phyloP scores from a whole-genome alignment of 768 basidiomycete species.

The Exidia glandulosa region DNA sequence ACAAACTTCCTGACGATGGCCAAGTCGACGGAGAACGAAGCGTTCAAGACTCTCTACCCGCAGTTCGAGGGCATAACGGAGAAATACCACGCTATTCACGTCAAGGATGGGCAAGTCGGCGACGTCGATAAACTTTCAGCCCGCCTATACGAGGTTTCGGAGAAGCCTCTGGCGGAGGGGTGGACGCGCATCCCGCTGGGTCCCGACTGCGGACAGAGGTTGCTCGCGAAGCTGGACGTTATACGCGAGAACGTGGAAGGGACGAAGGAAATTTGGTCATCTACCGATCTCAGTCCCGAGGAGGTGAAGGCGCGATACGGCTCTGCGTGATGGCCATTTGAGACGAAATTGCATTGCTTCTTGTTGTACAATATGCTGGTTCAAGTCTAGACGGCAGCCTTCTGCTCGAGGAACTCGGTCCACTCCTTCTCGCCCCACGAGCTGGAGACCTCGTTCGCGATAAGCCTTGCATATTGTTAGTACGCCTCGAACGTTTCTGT shows the following conservation, averaged over 20 bases:
- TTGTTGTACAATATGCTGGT: too few species aligned
- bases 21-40: neutral
- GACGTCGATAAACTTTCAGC: conserved; percentile 13
- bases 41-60: conserved; percentile 11
- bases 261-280: conserved; percentile 11
- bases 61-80: conserved; percentile 9
- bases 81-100: neutral
- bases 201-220: conserved; percentile 12
- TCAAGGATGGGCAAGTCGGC: conserved; percentile 14
- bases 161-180: conserved; percentile 10
- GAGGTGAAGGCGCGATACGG: too few species aligned
- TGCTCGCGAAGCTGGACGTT: conserved; percentile 10
- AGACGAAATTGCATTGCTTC: too few species aligned
- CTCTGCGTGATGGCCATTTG: too few species aligned
- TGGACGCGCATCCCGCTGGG: conserved; percentile 15
- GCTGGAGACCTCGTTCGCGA: conserved; percentile 65
- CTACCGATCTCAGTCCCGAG: too few species aligned
- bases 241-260: conserved; percentile 13
- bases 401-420: conserved; percentile 58
- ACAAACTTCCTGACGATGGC: conserved; percentile 10
- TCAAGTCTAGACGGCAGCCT: too few species aligned
- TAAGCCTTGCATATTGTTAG: too few species aligned
- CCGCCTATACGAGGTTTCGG: conserved; percentile 16
- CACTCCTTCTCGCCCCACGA: conserved; percentile 77
- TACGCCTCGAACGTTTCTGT: too few species aligned